Evolutionary conservation across 2,329 filamentous ascomycete genomes (phyloP).

Genomic region (Fusarium oligoseptatum): DNA sequence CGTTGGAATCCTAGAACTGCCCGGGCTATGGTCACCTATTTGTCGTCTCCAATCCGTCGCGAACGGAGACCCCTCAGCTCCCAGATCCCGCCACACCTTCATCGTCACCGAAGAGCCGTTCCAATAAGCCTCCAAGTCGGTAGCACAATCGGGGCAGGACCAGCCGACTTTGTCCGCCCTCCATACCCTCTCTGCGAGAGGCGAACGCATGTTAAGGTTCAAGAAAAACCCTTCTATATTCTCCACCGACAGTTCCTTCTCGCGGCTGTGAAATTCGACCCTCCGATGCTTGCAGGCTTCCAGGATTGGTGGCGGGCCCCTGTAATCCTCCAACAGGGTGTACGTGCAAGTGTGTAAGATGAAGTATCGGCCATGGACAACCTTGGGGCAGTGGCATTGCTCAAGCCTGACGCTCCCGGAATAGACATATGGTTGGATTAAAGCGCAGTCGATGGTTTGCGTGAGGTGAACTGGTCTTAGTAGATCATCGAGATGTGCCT

Average conservation of each 20-base stretch:
- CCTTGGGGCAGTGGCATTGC: neutral
- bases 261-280: neutral
- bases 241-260: neutral
- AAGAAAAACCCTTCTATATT: neutral
- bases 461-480: neutral
- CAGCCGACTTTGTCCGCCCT: neutral
- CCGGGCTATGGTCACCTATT: neutral
- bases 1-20: neutral
- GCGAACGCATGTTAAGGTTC: neutral
- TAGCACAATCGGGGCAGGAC: neutral
- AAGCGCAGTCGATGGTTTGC: neutral
- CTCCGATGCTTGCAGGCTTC: neutral
- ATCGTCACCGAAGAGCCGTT: neutral
- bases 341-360: neutral
- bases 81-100: conserved; percentile 8
- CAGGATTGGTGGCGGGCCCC: neutral
- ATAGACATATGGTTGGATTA: too few relatives aligned
- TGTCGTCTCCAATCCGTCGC: neutral
- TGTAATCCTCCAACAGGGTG: neutral
- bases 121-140: neutral
- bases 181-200: neutral
- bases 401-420: neutral
- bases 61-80: neutral
- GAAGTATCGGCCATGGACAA: neutral
- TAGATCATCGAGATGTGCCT: neutral